Conservation (phyloP, 208 protist genomes). For the Jaenimonas drosophilae region DNA sequence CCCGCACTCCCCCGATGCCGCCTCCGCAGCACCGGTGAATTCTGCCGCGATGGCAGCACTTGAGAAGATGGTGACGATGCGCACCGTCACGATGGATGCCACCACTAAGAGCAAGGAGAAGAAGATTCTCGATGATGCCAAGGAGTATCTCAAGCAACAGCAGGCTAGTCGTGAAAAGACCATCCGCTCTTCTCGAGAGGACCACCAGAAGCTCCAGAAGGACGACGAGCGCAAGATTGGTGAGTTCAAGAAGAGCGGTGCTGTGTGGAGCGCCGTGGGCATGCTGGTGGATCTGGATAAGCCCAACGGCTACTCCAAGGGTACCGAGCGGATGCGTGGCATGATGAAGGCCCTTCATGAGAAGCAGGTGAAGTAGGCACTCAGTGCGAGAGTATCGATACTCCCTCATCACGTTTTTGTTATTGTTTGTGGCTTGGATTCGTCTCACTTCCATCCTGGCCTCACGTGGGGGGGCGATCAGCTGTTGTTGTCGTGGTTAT, state of each 20-base stretch:
- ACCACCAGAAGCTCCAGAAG: conserved; percentile 51
- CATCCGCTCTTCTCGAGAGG: conserved; percentile 29
- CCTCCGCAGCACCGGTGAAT: too few species aligned
- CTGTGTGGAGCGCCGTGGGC: conserved; percentile 62
- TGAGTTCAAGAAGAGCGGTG: conserved; percentile 41
- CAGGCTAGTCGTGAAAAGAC: conserved; percentile 43
- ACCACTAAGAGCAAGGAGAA: conserved; percentile 53
- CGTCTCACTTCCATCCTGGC: too few species aligned
- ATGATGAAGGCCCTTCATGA: conserved; percentile 38
- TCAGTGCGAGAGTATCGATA: too few species aligned
- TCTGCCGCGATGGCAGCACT: too few species aligned
- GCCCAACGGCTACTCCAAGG: conserved; percentile 71
- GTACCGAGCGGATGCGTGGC: conserved; percentile 71
- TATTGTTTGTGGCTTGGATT: too few species aligned
- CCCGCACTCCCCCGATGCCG: too few species aligned
- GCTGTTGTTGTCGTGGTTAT: too few species aligned
- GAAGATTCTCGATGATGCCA: conserved; percentile 34
- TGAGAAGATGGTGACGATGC: conserved; percentile 42
- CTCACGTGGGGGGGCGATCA: too few species aligned
- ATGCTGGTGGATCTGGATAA: conserved; percentile 67
- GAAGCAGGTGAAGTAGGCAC: too few species aligned
- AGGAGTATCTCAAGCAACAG: conserved; percentile 57
- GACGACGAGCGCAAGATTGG: conserved; percentile 27
- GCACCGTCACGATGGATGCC: conserved; percentile 46
- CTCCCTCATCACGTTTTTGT: too few species aligned